These are phyloP conservation scores for Acorus calamus DNA, from an alignment of 106 monocot genomes.

Conservation along the genomic window DNA sequence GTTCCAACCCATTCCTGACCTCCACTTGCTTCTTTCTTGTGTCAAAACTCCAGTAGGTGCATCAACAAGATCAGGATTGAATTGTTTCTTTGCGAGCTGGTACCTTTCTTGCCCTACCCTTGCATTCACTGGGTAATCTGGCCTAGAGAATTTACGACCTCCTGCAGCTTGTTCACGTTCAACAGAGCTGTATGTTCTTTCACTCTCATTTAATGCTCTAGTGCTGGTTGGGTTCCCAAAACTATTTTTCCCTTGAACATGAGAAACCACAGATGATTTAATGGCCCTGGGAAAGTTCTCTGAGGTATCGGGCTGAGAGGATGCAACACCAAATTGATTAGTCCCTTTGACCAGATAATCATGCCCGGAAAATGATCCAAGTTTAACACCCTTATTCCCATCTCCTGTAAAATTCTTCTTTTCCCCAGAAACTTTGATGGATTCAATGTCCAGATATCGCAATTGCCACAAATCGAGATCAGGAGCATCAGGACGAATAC, in stretches of 20 bases:
- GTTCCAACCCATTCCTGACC: constrained; percentile 23
- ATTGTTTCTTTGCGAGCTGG: constrained; percentile 64
- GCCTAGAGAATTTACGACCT: constrained; percentile 25
- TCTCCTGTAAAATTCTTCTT: neutral
- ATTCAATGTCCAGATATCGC: constrained; percentile 8
- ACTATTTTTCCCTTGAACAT: constrained; percentile 18
- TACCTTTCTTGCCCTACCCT: constrained; percentile 29
- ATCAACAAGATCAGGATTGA: constrained; percentile 71
- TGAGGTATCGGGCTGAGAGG: constrained; percentile 9
- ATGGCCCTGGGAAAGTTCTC: constrained; percentile 15
- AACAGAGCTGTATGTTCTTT: constrained; percentile 13
- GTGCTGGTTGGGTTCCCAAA: constrained; percentile 11
- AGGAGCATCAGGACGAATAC: constrained; percentile 55
- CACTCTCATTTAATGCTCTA: constrained; percentile 14
- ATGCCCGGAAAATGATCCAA: constrained; percentile 4
- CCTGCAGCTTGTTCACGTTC: constrained; percentile 12
- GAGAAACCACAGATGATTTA: constrained; percentile 11
- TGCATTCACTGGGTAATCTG: constrained; percentile 18
- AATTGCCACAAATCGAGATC: constrained; percentile 4
- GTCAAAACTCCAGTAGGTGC: constrained; percentile 27
- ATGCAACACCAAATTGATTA: constrained; percentile 8
- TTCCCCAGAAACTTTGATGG: constrained; percentile 14
- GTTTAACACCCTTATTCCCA: constrained; percentile 9
- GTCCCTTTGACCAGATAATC: constrained; percentile 9
- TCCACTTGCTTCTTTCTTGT: constrained; percentile 19